phyloP scores from a whole-genome alignment of 495 filamentous ascomycete species.

The Hamigera avellanea region DNA sequence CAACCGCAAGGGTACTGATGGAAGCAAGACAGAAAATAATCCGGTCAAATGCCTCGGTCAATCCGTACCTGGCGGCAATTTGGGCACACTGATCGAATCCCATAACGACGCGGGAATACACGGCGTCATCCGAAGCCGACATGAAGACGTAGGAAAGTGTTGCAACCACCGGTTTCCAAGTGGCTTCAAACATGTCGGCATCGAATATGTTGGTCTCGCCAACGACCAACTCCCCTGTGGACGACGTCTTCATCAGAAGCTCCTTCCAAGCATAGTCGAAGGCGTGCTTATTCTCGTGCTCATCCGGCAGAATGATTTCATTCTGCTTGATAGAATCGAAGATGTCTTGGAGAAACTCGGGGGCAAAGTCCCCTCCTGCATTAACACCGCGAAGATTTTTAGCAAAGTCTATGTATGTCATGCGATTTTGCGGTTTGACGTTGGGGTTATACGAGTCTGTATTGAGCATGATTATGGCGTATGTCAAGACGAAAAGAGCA shows the following conservation, averaged over 20 bases:
- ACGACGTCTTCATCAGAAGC: conserved; percentile 73
- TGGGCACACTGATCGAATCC: conserved; percentile 95
- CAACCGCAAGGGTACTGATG: conserved; percentile 76
- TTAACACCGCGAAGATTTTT: conserved; percentile 87
- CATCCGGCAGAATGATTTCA: conserved; percentile 94
- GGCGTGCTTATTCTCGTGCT: conserved; percentile 90
- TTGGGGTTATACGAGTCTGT: conserved; percentile 95
- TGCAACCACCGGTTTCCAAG: conserved; percentile 89
- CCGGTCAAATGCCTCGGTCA: conserved; percentile 81
- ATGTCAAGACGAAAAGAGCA: conserved; percentile 81
- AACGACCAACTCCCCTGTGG: conserved; percentile 57
- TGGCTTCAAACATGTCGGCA: conserved; percentile 92
- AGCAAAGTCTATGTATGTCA: conserved; percentile 70
- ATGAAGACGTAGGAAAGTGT: conserved; percentile 97
- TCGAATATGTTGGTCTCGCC: conserved; percentile 93
- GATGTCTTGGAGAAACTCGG: conserved; percentile 76
- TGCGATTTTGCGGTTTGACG: conserved; percentile 66
- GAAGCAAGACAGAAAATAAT: conserved; percentile 80
- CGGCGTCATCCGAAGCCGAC: conserved; percentile 95
- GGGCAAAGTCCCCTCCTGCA: conserved; percentile 68
- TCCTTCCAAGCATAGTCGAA: conserved; percentile 98
- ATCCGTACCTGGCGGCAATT: conserved; percentile 75
- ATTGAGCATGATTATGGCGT: conserved; percentile 92
- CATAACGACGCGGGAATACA: conserved; percentile 84
- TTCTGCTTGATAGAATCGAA: conserved; percentile 84